phyloP scores from a whole-genome alignment of 495 filamentous ascomycete species.

The Penicillium tannophilum region DNA sequence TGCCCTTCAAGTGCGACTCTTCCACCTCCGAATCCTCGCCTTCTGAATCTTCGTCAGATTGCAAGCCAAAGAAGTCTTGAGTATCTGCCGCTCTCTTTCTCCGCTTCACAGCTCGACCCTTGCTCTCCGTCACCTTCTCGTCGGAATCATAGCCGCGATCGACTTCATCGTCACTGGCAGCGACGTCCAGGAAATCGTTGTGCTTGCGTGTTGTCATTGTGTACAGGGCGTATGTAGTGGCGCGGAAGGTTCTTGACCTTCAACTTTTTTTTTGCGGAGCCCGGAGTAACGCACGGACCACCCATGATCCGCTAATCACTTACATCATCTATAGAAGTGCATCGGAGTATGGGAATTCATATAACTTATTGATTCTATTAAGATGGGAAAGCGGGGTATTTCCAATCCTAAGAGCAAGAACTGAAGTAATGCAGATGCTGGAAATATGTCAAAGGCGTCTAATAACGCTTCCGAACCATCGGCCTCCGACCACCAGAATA shows the following conservation, averaged over 20 bases:
- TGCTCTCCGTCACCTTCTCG: slow-evolving; percentile 59
- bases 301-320: neutral
- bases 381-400: no score
- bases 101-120: slow-evolving; percentile 69
- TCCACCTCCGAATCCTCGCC: slow-evolving; percentile 28
- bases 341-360: no score
- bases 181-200: slow-evolving; percentile 75
- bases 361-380: no score
- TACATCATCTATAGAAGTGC: neutral
- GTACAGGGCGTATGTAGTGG: neutral
- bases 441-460: no score
- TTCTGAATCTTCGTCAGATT: slow-evolving; percentile 33
- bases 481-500: no score
- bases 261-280: slow-evolving; percentile 31
- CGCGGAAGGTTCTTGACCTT: slow-evolving; percentile 1
- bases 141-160: slow-evolving; percentile 71
- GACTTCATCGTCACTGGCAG: slow-evolving; percentile 65
- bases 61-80: slow-evolving; percentile 36
- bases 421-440: no score
- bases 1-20: slow-evolving; percentile 20
- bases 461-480: no score
- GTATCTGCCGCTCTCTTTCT: slow-evolving; percentile 51
- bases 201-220: slow-evolving; percentile 68
- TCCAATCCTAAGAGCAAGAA: no score
- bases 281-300: slow-evolving; percentile 1